These are phyloP conservation scores for Litsea cubeba DNA, from an alignment of 164 flowering plant species.

Conservation along the genomic window DNA sequence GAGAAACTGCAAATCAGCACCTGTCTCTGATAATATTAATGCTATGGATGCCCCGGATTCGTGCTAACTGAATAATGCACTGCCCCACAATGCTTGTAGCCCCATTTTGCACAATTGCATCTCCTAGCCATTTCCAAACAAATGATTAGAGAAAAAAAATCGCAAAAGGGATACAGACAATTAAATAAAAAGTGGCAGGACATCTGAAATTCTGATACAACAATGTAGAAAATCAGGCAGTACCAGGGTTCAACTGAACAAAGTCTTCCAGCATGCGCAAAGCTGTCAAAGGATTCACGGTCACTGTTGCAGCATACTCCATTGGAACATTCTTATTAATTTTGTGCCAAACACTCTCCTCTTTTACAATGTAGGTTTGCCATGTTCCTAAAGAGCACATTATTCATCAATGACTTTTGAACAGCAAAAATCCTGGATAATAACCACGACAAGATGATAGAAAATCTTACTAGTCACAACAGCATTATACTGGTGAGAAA, in stretches of 20 bases:
- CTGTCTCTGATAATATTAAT: constrained; percentile 88
- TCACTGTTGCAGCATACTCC: constrained; percentile 88
- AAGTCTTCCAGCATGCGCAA: constrained; percentile 88
- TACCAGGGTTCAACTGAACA: constrained; percentile 66
- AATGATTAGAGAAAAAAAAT: constrained; percentile 11
- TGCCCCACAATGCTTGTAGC: constrained; percentile 98
- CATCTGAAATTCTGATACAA: background rate
- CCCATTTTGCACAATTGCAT: constrained; percentile 92
- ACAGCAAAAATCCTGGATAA: background rate
- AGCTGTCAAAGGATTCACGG: constrained; percentile 92
- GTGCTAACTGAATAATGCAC: constrained; percentile 92
- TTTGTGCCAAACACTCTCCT: constrained; percentile 81
- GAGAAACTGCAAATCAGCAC: constrained; percentile 25
- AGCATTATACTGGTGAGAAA: background rate
- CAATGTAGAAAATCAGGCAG: background rate
- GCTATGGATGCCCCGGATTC: constrained; percentile 62
- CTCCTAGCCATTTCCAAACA: constrained; percentile 45
- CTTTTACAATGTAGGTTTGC: constrained; percentile 90
- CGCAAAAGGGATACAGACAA: background rate
- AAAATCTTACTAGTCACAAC: background rate
- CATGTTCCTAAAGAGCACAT: constrained; percentile 59
- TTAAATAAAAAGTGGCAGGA: background rate
- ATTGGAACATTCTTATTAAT: constrained; percentile 60
- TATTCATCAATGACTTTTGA: constrained; percentile 7
- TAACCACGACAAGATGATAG: background rate